Percentiles rank a stretch among this genome's conserved stretches.
Conservation (phyloP, 2,329 filamentous ascomycete species). For the Phoma sp. region DNA sequence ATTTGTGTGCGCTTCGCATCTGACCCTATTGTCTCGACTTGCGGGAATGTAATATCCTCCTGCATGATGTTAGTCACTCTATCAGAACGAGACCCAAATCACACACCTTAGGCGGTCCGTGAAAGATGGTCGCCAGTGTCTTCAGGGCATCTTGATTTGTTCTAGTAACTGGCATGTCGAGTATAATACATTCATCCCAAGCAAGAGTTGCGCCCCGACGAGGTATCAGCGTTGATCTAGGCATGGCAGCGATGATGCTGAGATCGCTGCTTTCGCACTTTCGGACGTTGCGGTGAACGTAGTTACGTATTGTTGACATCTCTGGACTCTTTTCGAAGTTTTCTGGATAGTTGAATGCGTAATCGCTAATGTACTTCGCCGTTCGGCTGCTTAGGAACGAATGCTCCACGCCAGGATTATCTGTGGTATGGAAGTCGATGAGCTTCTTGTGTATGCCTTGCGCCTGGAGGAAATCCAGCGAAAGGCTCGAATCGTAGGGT, state of each 20-base stretch:
- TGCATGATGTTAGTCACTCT: slow-evolving; percentile 10
- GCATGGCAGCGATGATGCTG: slow-evolving; percentile 64
- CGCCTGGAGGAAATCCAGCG: slow-evolving; percentile 61
- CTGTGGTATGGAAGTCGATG: slow-evolving; percentile 58
- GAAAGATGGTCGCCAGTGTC: slow-evolving; percentile 63
- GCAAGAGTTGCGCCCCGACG: slow-evolving; percentile 47
- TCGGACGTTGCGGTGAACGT: slow-evolving; percentile 59
- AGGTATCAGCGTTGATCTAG: slow-evolving; percentile 61
- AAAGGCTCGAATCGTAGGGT: slow-evolving; percentile 50
- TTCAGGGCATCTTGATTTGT: slow-evolving; percentile 63
- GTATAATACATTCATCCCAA: slow-evolving; percentile 51
- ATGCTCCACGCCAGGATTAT: slow-evolving; percentile 59
- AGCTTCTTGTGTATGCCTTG: slow-evolving; percentile 60
- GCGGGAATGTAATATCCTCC: slow-evolving; percentile 48
- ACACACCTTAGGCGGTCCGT: slow-evolving; percentile 55
- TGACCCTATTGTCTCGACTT: slow-evolving; percentile 31
- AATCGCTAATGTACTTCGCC: slow-evolving; percentile 65
- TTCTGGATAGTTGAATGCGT: slow-evolving; percentile 62
- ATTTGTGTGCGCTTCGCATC: slow-evolving; percentile 46
- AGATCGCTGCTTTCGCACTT: slow-evolving; percentile 64
- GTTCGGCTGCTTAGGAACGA: slow-evolving; percentile 63
- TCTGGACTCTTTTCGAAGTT: slow-evolving; percentile 60
- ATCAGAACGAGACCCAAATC: background rate
- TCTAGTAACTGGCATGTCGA: slow-evolving; percentile 59
- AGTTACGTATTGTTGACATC: slow-evolving; percentile 56